Evolutionary conservation across 768 basidiomycete species (phyloP), one percentile per base, ranked within the genome.

Genomic region (Mycena maculata): DNA sequence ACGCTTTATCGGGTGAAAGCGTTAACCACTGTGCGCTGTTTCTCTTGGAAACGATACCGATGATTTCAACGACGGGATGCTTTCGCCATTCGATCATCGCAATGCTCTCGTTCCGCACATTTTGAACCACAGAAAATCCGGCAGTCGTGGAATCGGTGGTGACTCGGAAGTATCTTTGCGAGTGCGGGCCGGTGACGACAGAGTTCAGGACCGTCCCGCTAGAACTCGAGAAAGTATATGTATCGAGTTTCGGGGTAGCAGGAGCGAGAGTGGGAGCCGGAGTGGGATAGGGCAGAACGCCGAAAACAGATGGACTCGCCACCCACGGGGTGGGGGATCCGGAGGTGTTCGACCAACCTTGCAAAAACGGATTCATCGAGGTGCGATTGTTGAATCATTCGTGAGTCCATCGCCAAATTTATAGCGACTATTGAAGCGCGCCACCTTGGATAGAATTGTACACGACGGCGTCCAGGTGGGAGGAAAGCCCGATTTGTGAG

Each of bases 31-130:
- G 77, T 5, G 73, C 74, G 30, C 75, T 76, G 55, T 61, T 63
- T 64, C 79, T 78, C 63, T 76, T 80, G 7, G 67, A 64, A 3
- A 77, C 70, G 16, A 80, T 53, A 8, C 76, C 74, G 20, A 72
- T 76, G 42, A 79, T 75, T 60, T 85, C 83, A 58, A 85, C 63
- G 2, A 74, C 47, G 28, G 70, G 70, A 44, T 53, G 62, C 30
- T 42, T 53, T 74, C 76, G 31, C 83, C 84, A 85, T 49, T 79
- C 79, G 58, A 85, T 70, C 65, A 81, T 73, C 8, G 79, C 83
- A 52, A 81, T 66, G 25, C 71, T 77, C 28, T 76, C 73, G 42
- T 76, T 76, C 16, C 75, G 73, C 6, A 70, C 70, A 60, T 80
- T 78, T 61, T 80, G 79, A 68, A 82, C 72, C 38, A 83, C 56